phyloP scores from a whole-genome alignment of 2,329 filamentous ascomycete genomes.

The Orbilia quercus region DNA sequence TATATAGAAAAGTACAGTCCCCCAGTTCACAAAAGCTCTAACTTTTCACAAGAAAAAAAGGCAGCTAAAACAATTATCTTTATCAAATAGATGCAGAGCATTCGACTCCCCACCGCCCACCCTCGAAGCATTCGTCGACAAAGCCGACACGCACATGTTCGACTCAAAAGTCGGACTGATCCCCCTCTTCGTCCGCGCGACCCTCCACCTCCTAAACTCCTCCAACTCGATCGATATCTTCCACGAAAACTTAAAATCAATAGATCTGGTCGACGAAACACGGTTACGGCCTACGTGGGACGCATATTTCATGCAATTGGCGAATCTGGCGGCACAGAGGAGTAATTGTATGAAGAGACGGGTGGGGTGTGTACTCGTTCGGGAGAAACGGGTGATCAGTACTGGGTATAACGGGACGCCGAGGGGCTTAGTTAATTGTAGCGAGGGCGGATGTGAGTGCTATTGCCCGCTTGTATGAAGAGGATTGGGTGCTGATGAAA shows the following conservation, averaged over 20 bases:
- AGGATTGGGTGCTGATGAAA: constrained; percentile 19
- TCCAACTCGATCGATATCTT: constrained; percentile 77
- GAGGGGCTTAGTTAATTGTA: constrained; percentile 86
- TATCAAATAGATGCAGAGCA: constrained; percentile 40
- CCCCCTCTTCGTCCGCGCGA: constrained; percentile 81
- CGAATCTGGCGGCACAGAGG: constrained; percentile 86
- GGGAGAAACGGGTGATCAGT: constrained; percentile 85
- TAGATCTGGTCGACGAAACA: constrained; percentile 81
- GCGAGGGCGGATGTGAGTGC: constrained; percentile 81
- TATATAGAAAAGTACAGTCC: constrained; percentile 70
- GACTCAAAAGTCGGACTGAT: constrained; percentile 73
- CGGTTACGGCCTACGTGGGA: constrained; percentile 93
- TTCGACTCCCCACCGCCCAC: constrained; percentile 60
- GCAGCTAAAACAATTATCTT: too few relatives aligned
- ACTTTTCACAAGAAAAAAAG: not conserved
- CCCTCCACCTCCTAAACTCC: constrained; percentile 87
- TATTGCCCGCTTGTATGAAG: constrained; percentile 56
- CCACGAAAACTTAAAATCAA: constrained; percentile 75
- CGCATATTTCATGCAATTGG: constrained; percentile 97
- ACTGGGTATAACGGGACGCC: constrained; percentile 99
- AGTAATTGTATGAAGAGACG: constrained; percentile 98
- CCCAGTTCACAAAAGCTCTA: not conserved
- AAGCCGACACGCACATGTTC: constrained; percentile 81
- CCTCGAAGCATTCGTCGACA: constrained; percentile 70
- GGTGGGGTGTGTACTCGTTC: constrained; percentile 92